A percentile compares a stretch with the other conserved stretches of the same genome.
Conservation (phyloP, 2,329 filamentous ascomycete genomes). For the Aspergillus tamarii region DNA sequence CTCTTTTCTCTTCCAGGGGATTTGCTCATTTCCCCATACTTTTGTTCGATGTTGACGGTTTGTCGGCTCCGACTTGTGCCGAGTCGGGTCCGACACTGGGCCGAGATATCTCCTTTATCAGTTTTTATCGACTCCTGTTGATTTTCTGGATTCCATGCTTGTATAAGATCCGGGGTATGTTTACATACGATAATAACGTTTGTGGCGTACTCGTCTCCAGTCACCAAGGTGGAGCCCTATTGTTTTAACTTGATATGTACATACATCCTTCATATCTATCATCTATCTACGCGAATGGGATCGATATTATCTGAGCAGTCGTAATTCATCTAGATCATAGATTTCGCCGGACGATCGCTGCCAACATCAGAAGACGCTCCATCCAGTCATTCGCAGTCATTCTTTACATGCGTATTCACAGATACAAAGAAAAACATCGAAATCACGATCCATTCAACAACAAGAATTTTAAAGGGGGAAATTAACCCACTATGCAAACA, state of each 20-base stretch:
- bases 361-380: conserved; percentile 5
- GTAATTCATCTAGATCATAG: conserved; percentile 17
- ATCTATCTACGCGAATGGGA: not conserved
- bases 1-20: not conserved
- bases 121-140: not conserved
- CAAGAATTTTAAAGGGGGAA: conserved; percentile 8
- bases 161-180: not conserved
- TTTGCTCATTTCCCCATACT: not conserved
- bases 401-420: not conserved
- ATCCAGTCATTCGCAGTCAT: not conserved
- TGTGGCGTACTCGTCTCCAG: no score
- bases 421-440: not conserved
- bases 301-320: not conserved
- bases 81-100: not conserved
- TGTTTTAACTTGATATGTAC: not conserved
- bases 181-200: not conserved
- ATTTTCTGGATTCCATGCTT: not conserved
- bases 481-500: conserved; percentile 61
- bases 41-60: not conserved
- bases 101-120: not conserved
- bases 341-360: conserved; percentile 12
- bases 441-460: not conserved
- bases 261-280: not conserved
- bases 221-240: not conserved
- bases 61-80: not conserved